Percentiles rank a stretch among this genome's conserved stretches.
phyloP scores from a whole-genome alignment of 2,329 filamentous ascomycete genomes.

The Coleophoma crateriformis region DNA sequence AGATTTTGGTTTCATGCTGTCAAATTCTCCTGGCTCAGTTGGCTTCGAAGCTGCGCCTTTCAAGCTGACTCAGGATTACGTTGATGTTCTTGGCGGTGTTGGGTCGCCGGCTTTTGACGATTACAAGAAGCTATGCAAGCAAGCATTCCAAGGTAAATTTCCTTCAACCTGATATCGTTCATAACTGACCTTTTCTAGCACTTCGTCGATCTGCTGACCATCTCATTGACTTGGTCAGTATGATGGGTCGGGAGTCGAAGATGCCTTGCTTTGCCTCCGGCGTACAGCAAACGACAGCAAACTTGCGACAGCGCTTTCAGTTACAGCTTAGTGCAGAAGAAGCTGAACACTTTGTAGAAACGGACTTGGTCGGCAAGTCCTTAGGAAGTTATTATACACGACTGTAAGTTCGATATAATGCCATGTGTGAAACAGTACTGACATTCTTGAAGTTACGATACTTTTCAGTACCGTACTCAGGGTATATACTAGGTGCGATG shows the following conservation, averaged over 20 bases:
- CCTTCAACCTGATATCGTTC: constrained; percentile 1
- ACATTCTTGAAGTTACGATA: constrained; percentile 58
- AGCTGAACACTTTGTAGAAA: constrained; percentile 76
- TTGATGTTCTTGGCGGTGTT: constrained; percentile 74
- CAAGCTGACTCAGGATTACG: constrained; percentile 81
- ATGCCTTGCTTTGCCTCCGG: constrained; percentile 81
- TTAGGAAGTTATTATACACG: constrained; percentile 83
- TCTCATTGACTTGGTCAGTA: constrained; percentile 73
- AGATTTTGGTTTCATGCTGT: constrained; percentile 87
- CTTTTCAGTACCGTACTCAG: constrained; percentile 83
- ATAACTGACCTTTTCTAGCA: constrained; percentile 37
- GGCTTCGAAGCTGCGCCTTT: constrained; percentile 84
- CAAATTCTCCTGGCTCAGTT: constrained; percentile 77
- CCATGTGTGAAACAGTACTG: constrained; percentile 1
- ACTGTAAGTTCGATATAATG: constrained; percentile 50
- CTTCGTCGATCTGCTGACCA: constrained; percentile 73
- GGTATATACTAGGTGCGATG: constrained; percentile 68
- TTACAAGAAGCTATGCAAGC: constrained; percentile 76
- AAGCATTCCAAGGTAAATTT: constrained; percentile 70
- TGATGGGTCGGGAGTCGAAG: constrained; percentile 78
- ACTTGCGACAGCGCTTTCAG: constrained; percentile 71
- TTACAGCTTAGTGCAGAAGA: constrained; percentile 78
- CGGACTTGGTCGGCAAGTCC: constrained; percentile 73
- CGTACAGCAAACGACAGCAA: constrained; percentile 63
- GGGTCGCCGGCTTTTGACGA: constrained; percentile 65